Percentiles rank a stretch among this genome's conserved stretches.
Evolutionary conservation across 345 rosid genomes (phyloP).

Genomic region (Aquilaria sinensis): DNA sequence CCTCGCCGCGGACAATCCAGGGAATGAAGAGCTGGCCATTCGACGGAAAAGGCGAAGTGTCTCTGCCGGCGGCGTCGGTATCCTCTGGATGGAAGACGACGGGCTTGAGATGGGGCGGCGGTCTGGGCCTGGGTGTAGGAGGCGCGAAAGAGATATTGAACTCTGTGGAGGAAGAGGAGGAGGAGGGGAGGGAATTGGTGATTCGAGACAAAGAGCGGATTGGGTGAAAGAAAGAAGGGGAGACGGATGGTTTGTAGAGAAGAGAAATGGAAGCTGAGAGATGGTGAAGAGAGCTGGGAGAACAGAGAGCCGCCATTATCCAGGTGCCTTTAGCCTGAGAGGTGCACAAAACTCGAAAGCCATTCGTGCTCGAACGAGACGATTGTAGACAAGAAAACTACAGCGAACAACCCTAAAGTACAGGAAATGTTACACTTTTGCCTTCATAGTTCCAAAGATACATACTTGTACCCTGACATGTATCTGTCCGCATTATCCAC

Average conservation of each 20-base stretch:
- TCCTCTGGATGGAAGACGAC: conserved; percentile 5
- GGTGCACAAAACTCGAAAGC: no score
- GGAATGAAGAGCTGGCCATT: conserved; percentile 67
- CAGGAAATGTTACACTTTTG: no score
- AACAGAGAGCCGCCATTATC: conserved; percentile 14
- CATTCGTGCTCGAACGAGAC: no score
- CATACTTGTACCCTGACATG: no score
- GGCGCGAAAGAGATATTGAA: conserved; percentile 89
- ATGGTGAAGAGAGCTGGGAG: conserved; percentile 12
- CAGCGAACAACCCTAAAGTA: no score
- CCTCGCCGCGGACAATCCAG: conserved; percentile 89
- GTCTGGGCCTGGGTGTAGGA: conserved; percentile 47
- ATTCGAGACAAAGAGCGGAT: conserved; percentile 39
- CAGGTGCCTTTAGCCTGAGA: no score
- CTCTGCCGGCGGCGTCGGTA: conserved; percentile 1
- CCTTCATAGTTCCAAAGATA: no score
- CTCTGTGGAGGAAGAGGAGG: conserved; percentile 38
- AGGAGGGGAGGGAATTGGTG: conserved; percentile 22
- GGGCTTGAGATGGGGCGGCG: conserved; percentile 4
- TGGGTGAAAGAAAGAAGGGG: conserved; percentile 26
- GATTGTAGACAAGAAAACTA: no score
- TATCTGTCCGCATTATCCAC: no score
- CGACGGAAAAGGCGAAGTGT: neutral
- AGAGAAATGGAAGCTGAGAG: conserved; percentile 23
- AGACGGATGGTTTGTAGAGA: conserved; percentile 25